phyloP scores from a whole-genome alignment of 2,329 filamentous ascomycete genomes.

The Aureobasidium namibiae region DNA sequence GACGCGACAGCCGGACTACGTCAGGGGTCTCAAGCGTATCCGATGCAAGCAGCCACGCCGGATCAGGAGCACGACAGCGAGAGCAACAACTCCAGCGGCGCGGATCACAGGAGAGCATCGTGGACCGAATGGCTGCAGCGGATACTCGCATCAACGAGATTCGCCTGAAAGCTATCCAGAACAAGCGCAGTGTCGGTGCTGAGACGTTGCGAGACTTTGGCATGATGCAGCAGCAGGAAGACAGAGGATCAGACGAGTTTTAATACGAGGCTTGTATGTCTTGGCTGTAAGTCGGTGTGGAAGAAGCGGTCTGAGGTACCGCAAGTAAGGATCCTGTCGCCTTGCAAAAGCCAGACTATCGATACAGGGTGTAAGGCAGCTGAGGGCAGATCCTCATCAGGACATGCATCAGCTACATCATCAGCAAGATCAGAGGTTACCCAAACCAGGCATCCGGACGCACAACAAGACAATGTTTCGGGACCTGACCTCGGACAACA shows the following conservation, averaged over 20 bases:
- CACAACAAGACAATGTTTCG: neutral
- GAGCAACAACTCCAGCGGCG: neutral
- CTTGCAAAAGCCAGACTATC: neutral
- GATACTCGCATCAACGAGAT: slow-evolving; percentile 20
- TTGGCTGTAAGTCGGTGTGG: slow-evolving; percentile 6
- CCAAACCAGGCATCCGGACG: neutral
- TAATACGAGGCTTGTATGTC: neutral
- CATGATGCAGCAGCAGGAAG: neutral
- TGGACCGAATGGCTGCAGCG: slow-evolving; percentile 9
- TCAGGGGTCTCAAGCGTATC: neutral
- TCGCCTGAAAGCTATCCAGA: slow-evolving; percentile 27
- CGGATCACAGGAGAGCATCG: slow-evolving; percentile 9
- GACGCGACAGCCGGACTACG: slow-evolving; percentile 17
- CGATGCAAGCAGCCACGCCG: neutral
- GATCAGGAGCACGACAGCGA: neutral
- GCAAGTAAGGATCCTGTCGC: neutral
- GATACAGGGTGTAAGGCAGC: neutral
- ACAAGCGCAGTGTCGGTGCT: slow-evolving; percentile 33
- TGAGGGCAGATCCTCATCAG: neutral
- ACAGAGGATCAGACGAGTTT: neutral
- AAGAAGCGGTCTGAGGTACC: neutral
- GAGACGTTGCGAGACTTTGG: slow-evolving; percentile 29
- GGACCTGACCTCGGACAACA: neutral
- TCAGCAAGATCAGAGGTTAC: neutral
- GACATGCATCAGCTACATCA: neutral